Evolutionary conservation across 1,284 basidiomycete genomes (phyloP).

Genomic region (Trichosporon sp.): DNA sequence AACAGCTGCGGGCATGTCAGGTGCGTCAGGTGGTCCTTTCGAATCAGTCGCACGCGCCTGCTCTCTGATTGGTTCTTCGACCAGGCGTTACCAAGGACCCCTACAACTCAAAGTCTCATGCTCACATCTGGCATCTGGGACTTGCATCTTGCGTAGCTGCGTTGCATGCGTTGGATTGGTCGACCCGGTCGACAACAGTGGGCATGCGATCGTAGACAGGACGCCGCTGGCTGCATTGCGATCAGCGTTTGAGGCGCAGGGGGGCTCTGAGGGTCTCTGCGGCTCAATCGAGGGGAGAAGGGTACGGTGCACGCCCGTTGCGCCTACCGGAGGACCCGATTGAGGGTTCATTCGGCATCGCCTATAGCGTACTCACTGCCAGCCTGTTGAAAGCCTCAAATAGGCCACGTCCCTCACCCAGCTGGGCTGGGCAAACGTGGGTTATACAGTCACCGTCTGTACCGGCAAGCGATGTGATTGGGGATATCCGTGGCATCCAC

Average conservation of each 20-base stretch:
- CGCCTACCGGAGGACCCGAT: background rate
- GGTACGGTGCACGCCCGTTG: background rate
- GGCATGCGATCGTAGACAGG: background rate
- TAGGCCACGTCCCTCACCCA: background rate
- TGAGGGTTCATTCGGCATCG: background rate
- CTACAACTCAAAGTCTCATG: slow-evolving; percentile 7
- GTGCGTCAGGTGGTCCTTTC: slow-evolving; percentile 10
- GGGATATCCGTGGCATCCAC: background rate
- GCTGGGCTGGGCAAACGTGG: slow-evolving; percentile 1
- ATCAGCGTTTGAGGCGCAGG: slow-evolving; percentile 5
- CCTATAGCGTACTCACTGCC: background rate
- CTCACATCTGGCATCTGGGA: background rate
- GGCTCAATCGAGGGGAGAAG: background rate
- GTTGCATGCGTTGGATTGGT: background rate
- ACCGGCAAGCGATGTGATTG: background rate
- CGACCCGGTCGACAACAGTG: background rate
- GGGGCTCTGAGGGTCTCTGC: background rate
- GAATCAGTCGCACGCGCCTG: slow-evolving; percentile 7
- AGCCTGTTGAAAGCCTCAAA: background rate
- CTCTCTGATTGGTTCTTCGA: background rate
- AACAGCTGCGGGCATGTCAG: slow-evolving; percentile 1
- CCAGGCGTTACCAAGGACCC: slow-evolving; percentile 5
- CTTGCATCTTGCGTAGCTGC: background rate
- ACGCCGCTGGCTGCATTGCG: background rate
- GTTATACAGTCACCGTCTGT: slow-evolving; percentile 2